Conservation (phyloP, 208 protist genomes). For the Crithidia bombi region DNA sequence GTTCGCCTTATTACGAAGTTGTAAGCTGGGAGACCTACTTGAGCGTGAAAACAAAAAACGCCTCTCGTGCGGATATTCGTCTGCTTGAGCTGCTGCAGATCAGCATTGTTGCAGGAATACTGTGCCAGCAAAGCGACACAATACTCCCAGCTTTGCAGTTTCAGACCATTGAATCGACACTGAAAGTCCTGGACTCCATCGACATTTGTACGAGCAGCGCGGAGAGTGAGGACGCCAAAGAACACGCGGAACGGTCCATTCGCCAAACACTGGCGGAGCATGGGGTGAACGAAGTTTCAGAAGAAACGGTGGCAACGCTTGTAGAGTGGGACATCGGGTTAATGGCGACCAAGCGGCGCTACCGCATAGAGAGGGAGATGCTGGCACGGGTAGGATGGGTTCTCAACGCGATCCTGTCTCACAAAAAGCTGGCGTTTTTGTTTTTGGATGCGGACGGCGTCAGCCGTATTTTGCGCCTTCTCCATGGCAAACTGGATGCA, state of each 20-base stretch:
- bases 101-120: slow-evolving; percentile 59
- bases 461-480: slow-evolving; percentile 51
- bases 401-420: slow-evolving; percentile 74
- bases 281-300: not conserved
- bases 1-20: slow-evolving; percentile 62
- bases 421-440: slow-evolving; percentile 78
- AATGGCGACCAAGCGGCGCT: slow-evolving; percentile 38
- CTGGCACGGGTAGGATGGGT: slow-evolving; percentile 71
- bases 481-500: slow-evolving; percentile 43
- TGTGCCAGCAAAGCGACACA: slow-evolving; percentile 78
- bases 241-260: slow-evolving; percentile 13
- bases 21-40: slow-evolving; percentile 65
- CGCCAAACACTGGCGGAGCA: slow-evolving; percentile 28
- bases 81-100: slow-evolving; percentile 74
- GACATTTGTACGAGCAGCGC: slow-evolving; percentile 25
- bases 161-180: slow-evolving; percentile 70
- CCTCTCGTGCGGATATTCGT: slow-evolving; percentile 39
- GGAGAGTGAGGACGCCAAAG: slow-evolving; percentile 20
- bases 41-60: slow-evolving; percentile 45
- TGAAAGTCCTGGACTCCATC: slow-evolving; percentile 71
- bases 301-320: slow-evolving; percentile 22
- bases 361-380: slow-evolving; percentile 56
- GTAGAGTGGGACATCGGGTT: slow-evolving; percentile 27
- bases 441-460: slow-evolving; percentile 78
- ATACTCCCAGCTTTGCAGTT: slow-evolving; percentile 77